Evolutionary conservation across 805 yeast species (phyloP).

Genomic region (Priceomyces medius): DNA sequence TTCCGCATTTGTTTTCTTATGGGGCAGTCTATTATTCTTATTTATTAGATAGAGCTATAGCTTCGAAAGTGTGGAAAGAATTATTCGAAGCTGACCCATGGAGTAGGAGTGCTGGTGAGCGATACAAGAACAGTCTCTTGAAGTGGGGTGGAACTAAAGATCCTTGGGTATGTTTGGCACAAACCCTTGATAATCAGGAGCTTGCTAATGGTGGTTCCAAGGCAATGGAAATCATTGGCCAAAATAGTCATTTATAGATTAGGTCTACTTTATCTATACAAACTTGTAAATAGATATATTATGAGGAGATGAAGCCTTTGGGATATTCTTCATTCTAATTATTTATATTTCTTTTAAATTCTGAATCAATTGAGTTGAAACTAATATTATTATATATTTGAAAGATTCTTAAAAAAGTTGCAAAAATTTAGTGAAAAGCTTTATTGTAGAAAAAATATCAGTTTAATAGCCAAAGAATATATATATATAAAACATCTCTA

Average conservation of each 20-base stretch:
- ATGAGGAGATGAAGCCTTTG: no score
- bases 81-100: constrained; percentile 72
- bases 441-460: no score
- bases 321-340: no score
- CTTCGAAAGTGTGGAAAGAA: constrained; percentile 77
- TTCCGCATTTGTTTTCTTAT: constrained; percentile 89
- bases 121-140: constrained; percentile 65
- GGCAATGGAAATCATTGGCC: constrained; percentile 58
- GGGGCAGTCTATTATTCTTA: constrained; percentile 95
- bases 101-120: constrained; percentile 69
- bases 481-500: no score
- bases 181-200: constrained; percentile 64
- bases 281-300: not conserved
- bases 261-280: not conserved
- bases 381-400: no score
- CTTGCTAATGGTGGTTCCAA: constrained; percentile 63
- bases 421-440: no score
- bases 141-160: constrained; percentile 93
- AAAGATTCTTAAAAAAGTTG: no score
- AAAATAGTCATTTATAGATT: not conserved
- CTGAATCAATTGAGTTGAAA: no score
- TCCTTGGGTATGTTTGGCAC: constrained; percentile 84
- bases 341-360: no score
- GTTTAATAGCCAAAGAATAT: no score
- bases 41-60: constrained; percentile 87